These are phyloP conservation scores for Bisporella sp. DNA, from an alignment of 2,329 filamentous ascomycete species.

Conservation along the genomic window DNA sequence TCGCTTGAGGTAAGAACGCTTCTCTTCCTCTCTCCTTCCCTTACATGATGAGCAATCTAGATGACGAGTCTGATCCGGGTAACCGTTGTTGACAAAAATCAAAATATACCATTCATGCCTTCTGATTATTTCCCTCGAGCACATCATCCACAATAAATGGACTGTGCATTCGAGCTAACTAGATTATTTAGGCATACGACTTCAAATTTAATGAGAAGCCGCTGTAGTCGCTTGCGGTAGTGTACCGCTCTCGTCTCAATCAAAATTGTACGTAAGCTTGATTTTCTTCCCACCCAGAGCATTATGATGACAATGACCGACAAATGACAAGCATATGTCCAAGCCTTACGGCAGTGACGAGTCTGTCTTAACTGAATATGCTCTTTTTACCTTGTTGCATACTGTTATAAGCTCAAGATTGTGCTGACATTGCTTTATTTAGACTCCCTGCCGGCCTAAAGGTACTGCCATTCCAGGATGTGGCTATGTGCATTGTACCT, in stretches of 20 bases:
- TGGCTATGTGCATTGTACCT: no score
- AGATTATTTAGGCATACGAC: no score
- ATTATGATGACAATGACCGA: constrained; percentile 77
- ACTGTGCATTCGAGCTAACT: no score
- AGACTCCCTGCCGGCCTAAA: background rate
- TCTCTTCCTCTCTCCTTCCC: constrained; percentile 1
- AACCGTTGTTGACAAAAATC: constrained; percentile 63
- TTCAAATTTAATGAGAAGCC: no score
- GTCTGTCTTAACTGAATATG: constrained; percentile 41
- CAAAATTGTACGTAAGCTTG: constrained; percentile 3
- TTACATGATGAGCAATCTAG: constrained; percentile 48
- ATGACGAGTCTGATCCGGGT: constrained; percentile 76
- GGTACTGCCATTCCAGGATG: no score
- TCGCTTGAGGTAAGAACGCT: no score
- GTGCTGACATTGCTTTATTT: background rate
- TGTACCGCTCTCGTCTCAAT: no score
- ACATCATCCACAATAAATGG: background rate
- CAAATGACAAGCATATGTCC: constrained; percentile 97
- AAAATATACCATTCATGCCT: constrained; percentile 70
- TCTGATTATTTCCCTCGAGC: constrained; percentile 33
- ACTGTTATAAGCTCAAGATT: background rate
- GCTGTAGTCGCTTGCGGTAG: no score
- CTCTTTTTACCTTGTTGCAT: constrained; percentile 12
- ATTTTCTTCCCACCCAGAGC: constrained; percentile 19
- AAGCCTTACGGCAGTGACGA: constrained; percentile 59